Percentiles rank a stretch among this genome's conserved stretches.
Conservation (phyloP, 2,329 filamentous ascomycete genomes). For the Diaporthe nobilis region DNA sequence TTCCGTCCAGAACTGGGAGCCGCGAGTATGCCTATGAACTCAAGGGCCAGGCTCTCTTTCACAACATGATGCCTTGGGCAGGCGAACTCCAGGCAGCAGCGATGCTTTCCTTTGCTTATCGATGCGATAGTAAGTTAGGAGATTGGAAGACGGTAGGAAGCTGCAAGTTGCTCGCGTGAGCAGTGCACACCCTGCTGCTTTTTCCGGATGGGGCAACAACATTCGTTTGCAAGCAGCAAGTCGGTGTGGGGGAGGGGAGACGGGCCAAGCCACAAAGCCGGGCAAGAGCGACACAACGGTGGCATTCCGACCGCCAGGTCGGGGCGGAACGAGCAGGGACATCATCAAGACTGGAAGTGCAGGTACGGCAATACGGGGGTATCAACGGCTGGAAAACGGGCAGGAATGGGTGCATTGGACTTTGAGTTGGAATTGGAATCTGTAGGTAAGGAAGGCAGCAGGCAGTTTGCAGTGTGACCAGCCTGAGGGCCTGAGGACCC, state of each 20-base stretch:
- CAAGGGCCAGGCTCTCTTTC: neutral
- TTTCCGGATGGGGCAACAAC: conserved; percentile 5
- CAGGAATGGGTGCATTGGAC: neutral
- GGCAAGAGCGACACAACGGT: neutral
- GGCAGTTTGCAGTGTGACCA: neutral
- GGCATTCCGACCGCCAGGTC: neutral
- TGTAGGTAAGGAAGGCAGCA: neutral
- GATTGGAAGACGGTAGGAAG: neutral
- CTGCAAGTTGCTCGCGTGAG: neutral
- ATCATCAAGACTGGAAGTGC: neutral
- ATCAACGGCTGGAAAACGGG: neutral
- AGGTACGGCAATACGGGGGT: conserved; percentile 13
- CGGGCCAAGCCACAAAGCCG: neutral
- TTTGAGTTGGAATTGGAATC: neutral
- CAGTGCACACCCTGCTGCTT: neutral
- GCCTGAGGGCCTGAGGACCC: neutral
- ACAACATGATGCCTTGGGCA: neutral
- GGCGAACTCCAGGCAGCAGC: neutral
- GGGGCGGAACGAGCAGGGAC: neutral
- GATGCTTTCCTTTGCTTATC: neutral
- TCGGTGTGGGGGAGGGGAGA: neutral
- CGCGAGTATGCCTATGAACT: neutral
- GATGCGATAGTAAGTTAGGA: neutral
- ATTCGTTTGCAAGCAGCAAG: neutral
- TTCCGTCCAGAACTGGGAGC: neutral